Base-by-base conservation (phyloP, 192 early-diverging fungal genomes). In the Coemansia sp. region DNA sequence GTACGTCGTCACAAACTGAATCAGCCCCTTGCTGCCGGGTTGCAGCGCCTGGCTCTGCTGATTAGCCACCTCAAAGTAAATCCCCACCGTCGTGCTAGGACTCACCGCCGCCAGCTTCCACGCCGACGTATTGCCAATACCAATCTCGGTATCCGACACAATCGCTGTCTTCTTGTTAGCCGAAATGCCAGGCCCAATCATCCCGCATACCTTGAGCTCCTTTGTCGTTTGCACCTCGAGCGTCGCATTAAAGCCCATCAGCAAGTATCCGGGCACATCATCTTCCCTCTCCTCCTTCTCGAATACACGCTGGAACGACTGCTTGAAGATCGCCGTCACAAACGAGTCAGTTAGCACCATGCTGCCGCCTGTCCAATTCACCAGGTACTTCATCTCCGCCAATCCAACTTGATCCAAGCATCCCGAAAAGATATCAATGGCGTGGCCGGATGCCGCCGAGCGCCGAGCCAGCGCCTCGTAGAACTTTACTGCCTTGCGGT, bases 101-200 rank as follows among this genome's bases (percentile, higher is more conserved):
- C 89, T 93, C 19, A 99, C 83, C 2, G 90, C 87, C 65, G 96
- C 94, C 79, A 98, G 90, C 62, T 94, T 94, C 97, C 97, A 99
- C 17, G 93, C 91, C 37, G 91, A 94, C 19, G 97, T 99, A 63
- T 91, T 92, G 54, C 94, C 93, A 68, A 99, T 92, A 67, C 97
- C 97, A 76, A 99, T 99, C 76, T 98, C 97, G 6, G 97, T 98
- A 74, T 99, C 97, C 12, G 94, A 94, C 38, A 99, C 96, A 60
- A 87, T 92, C 0, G 93, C 79, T 1, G 89, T 86, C 82, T 98
- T 98, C 66, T 96, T 96, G 83, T 93, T 89, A 5, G 87, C 89
- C 25, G 94, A 96, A 0, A 95, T 80, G 35, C 94, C 97, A 22
- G 94, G 95, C n/a, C 97, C 97, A 71, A 99, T 97, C 68, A 99